phyloP scores from a whole-genome alignment of 1,284 basidiomycete species.

The Dichomitus squalens region DNA sequence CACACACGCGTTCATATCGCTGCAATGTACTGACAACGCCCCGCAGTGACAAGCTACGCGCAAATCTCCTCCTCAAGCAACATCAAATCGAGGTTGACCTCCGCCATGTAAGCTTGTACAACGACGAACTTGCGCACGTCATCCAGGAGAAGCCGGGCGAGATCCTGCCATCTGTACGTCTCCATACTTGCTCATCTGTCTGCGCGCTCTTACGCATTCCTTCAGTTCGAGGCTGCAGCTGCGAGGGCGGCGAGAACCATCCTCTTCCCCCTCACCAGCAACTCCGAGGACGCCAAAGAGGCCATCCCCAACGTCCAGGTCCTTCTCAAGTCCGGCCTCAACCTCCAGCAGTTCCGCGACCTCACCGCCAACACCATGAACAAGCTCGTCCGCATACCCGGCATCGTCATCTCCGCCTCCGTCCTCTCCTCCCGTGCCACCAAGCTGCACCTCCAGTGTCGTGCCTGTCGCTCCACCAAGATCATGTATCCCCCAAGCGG shows the following conservation, averaged over 20 bases:
- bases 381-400: conserved; percentile 94
- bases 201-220: not conserved
- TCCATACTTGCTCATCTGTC: not conserved
- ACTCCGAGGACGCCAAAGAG: conserved; percentile 57
- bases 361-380: conserved; percentile 93
- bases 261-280: conserved; percentile 71
- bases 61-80: conserved; percentile 89
- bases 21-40: not conserved
- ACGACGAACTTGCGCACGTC: conserved; percentile 90
- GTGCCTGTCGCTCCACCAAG: conserved; percentile 86
- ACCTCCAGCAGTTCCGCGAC: conserved; percentile 93
- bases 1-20: not conserved
- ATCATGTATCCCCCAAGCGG: conserved; percentile 81
- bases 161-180: conserved; percentile 80
- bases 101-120: conserved; percentile 88
- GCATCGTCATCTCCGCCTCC: conserved; percentile 97
- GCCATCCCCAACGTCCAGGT: conserved; percentile 89
- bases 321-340: conserved; percentile 85
- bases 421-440: conserved; percentile 93
- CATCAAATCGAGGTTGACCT: conserved; percentile 93
- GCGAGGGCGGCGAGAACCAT: conserved; percentile 81
- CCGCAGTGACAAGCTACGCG: conserved; percentile 84
- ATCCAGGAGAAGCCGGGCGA: conserved; percentile 91
- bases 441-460: conserved; percentile 91
- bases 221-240: conserved; percentile 83